These are phyloP conservation scores for Scytalidium sp. DNA, from an alignment of 2,329 filamentous ascomycete genomes.

Conservation along the genomic window DNA sequence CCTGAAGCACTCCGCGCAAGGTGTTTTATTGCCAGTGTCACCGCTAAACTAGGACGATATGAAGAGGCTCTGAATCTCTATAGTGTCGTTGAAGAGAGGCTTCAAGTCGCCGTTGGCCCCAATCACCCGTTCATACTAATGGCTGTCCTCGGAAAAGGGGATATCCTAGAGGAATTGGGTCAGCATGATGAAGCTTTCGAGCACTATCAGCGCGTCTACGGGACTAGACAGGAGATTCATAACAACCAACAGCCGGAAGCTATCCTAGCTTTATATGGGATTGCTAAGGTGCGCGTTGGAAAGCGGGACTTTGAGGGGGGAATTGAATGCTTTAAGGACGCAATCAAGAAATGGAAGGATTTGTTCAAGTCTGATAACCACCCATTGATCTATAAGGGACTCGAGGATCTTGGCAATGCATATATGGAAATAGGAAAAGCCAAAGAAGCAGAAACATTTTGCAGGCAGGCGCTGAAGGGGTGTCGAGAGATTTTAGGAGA, in stretches of 20 bases:
- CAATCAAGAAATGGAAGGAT: neutral
- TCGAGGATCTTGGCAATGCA: neutral
- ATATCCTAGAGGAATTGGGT: neutral
- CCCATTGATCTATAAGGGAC: neutral
- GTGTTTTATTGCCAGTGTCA: neutral
- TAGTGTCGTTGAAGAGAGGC: neutral
- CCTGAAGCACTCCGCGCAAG: neutral
- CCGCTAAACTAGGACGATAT: neutral
- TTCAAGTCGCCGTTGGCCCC: neutral
- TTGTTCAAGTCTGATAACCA: neutral
- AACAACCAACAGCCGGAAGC: neutral
- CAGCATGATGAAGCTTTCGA: neutral
- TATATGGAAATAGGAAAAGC: neutral
- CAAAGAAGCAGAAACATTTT: neutral
- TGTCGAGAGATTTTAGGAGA: neutral
- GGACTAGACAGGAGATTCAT: neutral
- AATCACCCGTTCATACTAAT: neutral
- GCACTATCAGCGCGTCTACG: neutral
- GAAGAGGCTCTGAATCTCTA: neutral
- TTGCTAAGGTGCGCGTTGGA: neutral
- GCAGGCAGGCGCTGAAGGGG: neutral
- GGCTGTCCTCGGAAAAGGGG: neutral
- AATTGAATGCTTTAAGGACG: neutral
- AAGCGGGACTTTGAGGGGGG: neutral
- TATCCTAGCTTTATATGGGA: neutral